Base-by-base conservation (phyloP, 257 asterid genomes). In the Salvia rosmarinus region DNA sequence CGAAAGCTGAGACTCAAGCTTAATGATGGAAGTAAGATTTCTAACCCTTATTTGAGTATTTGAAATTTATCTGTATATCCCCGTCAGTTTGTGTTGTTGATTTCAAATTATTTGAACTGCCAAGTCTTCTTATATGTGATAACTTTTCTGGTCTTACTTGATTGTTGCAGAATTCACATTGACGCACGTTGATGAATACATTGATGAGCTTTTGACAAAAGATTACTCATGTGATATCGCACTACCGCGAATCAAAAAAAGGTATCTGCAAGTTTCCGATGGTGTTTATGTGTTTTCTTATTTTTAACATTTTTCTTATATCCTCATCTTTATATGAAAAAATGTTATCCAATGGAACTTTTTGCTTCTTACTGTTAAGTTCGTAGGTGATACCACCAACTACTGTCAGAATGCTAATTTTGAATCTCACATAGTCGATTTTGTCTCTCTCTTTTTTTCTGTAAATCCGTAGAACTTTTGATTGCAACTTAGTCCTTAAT, bases 141-240 rank as follows among this genome's bases (percentile, higher is more conserved):
- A 51, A 25, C 30, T 25, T 25, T 25, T 25, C 42, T 51, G 70
- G 40, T 66, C 5, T 49, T 49, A 50, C 35, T 64, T 67, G 68
- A 59, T 55, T 42, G 21, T 51, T 46, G 17, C 86, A 94, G 98
- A 80, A 54, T 95, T 80, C 71, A 40, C 83, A 16, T 77, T 95
- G 84, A 91, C 96, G 2, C 98, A 87, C 72, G 99, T 89, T 74
- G 99, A 95, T 70, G 97, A 88, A 85, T 84, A 74, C 76, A 81
- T 94, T 64, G 98, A 91, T 49, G 96, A 95, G 67, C 95, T 95
- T 69, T 66, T 91, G 74, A 91, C 97, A 1, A 88, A n/a, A 78
- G 99, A 91, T 82, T 95, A 95, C 78, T 89, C 96, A 32, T 91
- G 99, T 40, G 96, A 95, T 78, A 85, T 89, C 50, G 96, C 97